Evolutionary conservation across 1,284 basidiomycete genomes (phyloP).

Genomic region (Singerocomus inundabilis): DNA sequence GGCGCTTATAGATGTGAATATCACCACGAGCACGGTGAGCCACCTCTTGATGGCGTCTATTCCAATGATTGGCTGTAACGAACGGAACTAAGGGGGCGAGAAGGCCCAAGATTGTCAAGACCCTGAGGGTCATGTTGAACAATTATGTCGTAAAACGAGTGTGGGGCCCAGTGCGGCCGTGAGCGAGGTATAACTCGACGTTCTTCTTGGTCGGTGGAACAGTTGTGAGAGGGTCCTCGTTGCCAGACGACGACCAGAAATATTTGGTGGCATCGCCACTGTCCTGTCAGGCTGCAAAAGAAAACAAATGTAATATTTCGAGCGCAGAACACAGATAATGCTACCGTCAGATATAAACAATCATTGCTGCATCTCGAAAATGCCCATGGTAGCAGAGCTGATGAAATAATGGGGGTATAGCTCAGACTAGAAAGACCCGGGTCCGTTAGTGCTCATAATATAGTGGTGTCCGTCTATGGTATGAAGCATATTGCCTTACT

Average conservation of each 20-base stretch:
- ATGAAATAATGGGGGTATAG: slow-evolving; percentile 32
- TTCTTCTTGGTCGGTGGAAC: background rate
- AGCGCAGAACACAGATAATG: slow-evolving; percentile 7
- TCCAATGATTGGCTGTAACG: slow-evolving; percentile 35
- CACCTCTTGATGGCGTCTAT: slow-evolving; percentile 43
- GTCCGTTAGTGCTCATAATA: slow-evolving; percentile 22
- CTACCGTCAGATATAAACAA: slow-evolving; percentile 9
- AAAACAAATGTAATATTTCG: background rate
- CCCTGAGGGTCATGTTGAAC: slow-evolving; percentile 15
- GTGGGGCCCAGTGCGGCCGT: slow-evolving; percentile 16
- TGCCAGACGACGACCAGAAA: slow-evolving; percentile 16
- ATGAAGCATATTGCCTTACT: slow-evolving; percentile 18
- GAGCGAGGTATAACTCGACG: slow-evolving; percentile 1
- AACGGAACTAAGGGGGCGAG: slow-evolving; percentile 39
- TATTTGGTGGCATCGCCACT: slow-evolving; percentile 20
- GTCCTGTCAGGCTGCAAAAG: background rate
- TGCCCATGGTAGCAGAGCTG: slow-evolving; percentile 4
- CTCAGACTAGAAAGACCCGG: slow-evolving; percentile 15
- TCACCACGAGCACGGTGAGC: slow-evolving; percentile 43
- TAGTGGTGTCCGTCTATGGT: slow-evolving; percentile 19
- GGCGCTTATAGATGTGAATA: slow-evolving; percentile 39
- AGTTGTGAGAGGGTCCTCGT: slow-evolving; percentile 3
- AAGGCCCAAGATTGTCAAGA: slow-evolving; percentile 21
- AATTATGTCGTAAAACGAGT: slow-evolving; percentile 22
- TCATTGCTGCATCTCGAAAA: slow-evolving; percentile 6